These are phyloP conservation scores for Lobulomyces angularis DNA, from an alignment of 192 early-diverging fungal species.

Conservation along the genomic window DNA sequence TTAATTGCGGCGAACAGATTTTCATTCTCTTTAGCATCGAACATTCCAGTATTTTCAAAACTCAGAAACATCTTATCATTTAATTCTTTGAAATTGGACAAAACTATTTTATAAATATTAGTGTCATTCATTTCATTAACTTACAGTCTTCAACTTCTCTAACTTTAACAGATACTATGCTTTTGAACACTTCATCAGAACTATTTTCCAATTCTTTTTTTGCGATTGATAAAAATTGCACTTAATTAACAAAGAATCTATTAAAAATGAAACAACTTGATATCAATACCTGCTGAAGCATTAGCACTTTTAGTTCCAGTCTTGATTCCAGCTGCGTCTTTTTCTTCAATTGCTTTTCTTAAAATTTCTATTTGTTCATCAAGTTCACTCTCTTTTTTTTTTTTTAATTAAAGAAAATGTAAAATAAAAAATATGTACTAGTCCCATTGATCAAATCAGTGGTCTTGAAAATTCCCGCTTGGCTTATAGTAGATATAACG, in stretches of 20 bases:
- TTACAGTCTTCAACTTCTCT: background rate
- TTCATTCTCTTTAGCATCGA: no score
- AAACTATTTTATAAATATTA: no score
- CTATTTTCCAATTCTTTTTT: slow-evolving; percentile 11
- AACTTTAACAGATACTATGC: no score
- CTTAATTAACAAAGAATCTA: no score
- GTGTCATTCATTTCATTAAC: slow-evolving; percentile 20
- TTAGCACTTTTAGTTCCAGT: slow-evolving; percentile 8
- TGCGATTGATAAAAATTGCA: slow-evolving; percentile 15
- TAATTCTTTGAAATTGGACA: no score
- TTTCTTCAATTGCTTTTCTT: background rate
- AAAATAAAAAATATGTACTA: slow-evolving; percentile 11
- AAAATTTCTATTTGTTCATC: slow-evolving; percentile 15
- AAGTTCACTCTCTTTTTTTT: slow-evolving; percentile 16
- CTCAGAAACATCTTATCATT: no score
- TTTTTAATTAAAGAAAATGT: no score
- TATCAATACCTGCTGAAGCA: slow-evolving; percentile 17
- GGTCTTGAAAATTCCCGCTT: slow-evolving; percentile 27
- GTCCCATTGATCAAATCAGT: slow-evolving; percentile 20
- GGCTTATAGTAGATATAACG: slow-evolving; percentile 13
- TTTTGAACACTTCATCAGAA: slow-evolving; percentile 13
- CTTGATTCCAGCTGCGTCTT: slow-evolving; percentile 5
- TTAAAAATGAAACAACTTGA: no score
- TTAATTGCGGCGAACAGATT: no score
- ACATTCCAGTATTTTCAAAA: no score